phyloP scores from a whole-genome alignment of 164 flowering plant genomes.

The Piper betle region DNA sequence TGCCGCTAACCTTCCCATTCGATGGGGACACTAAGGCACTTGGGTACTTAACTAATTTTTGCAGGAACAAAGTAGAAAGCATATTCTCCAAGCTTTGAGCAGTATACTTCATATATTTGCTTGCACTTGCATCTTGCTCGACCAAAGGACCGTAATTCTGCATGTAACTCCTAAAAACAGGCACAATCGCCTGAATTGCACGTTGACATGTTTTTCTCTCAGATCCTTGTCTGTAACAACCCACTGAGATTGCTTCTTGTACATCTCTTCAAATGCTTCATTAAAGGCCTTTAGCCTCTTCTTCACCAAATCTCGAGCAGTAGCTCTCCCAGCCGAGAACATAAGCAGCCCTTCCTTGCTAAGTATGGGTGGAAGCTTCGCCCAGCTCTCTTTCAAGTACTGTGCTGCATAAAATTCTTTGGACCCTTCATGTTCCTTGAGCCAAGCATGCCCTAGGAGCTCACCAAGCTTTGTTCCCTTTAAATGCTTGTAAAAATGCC shows the following conservation, averaged over 20 bases:
- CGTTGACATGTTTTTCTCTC: conserved; percentile 60
- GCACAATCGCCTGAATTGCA: conserved; percentile 61
- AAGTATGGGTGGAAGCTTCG: conserved; percentile 56
- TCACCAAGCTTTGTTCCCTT: conserved; percentile 71
- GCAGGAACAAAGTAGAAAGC: conserved; percentile 57
- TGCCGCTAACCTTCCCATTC: conserved; percentile 37
- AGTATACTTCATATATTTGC: conserved; percentile 61
- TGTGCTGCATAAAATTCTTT: conserved; percentile 44
- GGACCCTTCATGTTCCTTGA: conserved; percentile 62
- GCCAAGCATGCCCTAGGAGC: conserved; percentile 56
- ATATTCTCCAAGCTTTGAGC: conserved; percentile 58
- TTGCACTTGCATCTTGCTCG: conserved; percentile 52
- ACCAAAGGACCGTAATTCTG: conserved; percentile 80
- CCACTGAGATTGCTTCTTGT: conserved; percentile 67
- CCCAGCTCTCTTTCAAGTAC: conserved; percentile 76
- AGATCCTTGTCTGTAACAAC: conserved; percentile 54
- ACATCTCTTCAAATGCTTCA: conserved; percentile 72
- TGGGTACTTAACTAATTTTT: conserved; percentile 33
- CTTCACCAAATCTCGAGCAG: conserved; percentile 86
- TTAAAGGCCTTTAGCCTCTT: conserved; percentile 62
- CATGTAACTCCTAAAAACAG: conserved; percentile 76
- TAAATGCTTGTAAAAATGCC: conserved; percentile 61
- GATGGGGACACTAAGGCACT: conserved; percentile 37
- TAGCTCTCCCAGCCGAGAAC: conserved; percentile 83
- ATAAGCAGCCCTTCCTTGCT: conserved; percentile 71